These are phyloP conservation scores for Saprolegnia diclina DNA, from an alignment of 352 stramenopile species.

Conservation along the genomic window DNA sequence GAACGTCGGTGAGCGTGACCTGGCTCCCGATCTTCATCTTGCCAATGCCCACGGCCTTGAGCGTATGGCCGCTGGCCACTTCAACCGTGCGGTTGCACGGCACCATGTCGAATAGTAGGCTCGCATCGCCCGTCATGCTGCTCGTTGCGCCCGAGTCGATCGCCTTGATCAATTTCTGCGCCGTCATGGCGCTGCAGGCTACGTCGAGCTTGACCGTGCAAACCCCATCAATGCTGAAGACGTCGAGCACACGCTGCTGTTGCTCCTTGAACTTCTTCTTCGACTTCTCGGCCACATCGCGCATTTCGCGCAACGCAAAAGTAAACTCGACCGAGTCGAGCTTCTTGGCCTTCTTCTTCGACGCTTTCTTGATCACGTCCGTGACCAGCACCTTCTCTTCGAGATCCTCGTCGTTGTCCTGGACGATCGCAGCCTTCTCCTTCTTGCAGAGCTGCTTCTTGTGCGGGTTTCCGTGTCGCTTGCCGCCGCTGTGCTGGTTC, in stretches of 20 bases:
- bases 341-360: neutral
- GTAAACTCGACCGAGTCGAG: slow-evolving; percentile 23
- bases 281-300: slow-evolving; percentile 23
- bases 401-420: slow-evolving; percentile 22
- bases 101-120: neutral
- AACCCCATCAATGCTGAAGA: no score
- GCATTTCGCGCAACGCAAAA: slow-evolving; percentile 27
- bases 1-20: slow-evolving; percentile 28
- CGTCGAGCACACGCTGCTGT: no score
- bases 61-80: slow-evolving; percentile 25
- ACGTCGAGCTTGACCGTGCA: neutral
- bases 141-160: slow-evolving; percentile 31
- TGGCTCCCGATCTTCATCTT: slow-evolving; percentile 8
- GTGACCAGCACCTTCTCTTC: neutral
- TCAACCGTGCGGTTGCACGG: slow-evolving; percentile 17
- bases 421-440: neutral
- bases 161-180: neutral
- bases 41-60: slow-evolving; percentile 26
- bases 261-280: no score
- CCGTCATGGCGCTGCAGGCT: slow-evolving; percentile 22
- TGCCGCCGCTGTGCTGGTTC: no score
- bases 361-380: slow-evolving; percentile 12
- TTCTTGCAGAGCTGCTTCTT: no score
- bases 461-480: no score
- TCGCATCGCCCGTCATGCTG: slow-evolving; percentile 28